Percentiles rank a stretch among this genome's conserved stretches.
Conservation (phyloP, 805 yeast genomes). For the Pichia membranifaciens region DNA sequence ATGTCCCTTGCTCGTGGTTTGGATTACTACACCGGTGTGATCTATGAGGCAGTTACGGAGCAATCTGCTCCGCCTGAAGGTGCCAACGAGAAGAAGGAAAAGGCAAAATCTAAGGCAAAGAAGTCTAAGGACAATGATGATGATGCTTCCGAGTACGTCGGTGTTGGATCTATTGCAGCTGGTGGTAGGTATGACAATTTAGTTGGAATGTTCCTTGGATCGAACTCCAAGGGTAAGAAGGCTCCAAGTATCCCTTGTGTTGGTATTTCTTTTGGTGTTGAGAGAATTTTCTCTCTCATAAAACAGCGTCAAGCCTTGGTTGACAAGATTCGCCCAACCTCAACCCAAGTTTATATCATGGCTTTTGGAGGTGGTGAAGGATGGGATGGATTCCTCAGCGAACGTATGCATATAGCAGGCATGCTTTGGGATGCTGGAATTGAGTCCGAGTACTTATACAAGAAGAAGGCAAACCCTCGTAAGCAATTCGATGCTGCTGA, state of each 20-base stretch:
- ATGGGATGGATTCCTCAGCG: conserved; percentile 88
- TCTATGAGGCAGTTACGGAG: conserved; percentile 91
- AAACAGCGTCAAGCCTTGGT: conserved; percentile 65
- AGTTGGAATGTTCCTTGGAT: conserved; percentile 90
- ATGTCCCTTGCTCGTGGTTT: conserved; percentile 94
- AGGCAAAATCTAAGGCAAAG: conserved; percentile 26
- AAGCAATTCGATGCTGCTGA: conserved; percentile 98
- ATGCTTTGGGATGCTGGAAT: conserved; percentile 83
- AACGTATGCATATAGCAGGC: conserved; percentile 84
- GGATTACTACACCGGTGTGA: conserved; percentile 95
- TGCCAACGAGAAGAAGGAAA: conserved; percentile 60
- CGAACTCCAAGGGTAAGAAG: conserved; percentile 68
- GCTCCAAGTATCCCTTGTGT: conserved; percentile 85
- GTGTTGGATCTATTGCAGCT: conserved; percentile 97
- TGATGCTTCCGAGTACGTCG: conserved; percentile 94
- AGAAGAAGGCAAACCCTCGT: conserved; percentile 88
- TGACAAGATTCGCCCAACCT: conserved; percentile 67
- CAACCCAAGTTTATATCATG: conserved; percentile 93
- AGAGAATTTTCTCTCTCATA: conserved; percentile 84
- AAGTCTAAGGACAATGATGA: conserved; percentile 47
- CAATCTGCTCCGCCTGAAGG: conserved; percentile 93
- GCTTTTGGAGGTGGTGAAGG: conserved; percentile 98
- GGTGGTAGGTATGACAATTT: conserved; percentile 97
- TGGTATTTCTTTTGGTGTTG: conserved; percentile 96
- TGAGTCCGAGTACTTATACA: conserved; percentile 86